These are phyloP conservation scores for Xanthoconium separans DNA, from an alignment of 1,284 basidiomycete species.

Conservation along the genomic window DNA sequence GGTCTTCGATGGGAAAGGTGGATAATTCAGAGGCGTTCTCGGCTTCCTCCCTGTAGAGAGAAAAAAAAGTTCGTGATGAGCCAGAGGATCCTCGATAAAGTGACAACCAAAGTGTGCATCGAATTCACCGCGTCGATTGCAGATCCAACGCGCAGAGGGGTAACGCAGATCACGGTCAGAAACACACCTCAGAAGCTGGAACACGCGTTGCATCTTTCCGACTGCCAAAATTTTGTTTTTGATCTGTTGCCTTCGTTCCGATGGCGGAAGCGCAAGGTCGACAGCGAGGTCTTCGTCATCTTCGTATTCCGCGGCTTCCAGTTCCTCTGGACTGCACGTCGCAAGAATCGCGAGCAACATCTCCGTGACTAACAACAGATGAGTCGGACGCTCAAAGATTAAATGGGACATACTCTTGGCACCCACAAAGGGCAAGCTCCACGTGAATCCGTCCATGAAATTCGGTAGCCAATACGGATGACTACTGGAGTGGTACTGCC, in stretches of 20 bases:
- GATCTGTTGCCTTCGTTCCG: conserved; percentile 72
- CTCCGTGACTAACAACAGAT: conserved; percentile 70
- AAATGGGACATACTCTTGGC: conserved; percentile 76
- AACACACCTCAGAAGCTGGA: conserved; percentile 80
- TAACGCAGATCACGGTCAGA: neutral
- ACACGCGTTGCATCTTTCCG: conserved; percentile 91
- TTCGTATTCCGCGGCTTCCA: conserved; percentile 65
- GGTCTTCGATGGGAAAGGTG: conserved; percentile 46
- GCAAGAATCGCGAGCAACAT: conserved; percentile 96
- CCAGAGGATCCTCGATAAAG: neutral
- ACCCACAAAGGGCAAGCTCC: conserved; percentile 98
- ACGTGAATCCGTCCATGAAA: conserved; percentile 99
- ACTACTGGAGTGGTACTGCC: conserved; percentile 92
- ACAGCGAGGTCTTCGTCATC: conserved; percentile 36
- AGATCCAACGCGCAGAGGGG: too few species aligned
- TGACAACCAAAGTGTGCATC: neutral
- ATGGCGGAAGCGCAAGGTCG: conserved; percentile 39
- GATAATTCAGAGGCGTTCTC: conserved; percentile 92
- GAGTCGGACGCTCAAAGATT: neutral
- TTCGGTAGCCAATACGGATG: conserved; percentile 96
- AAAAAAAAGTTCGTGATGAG: neutral
- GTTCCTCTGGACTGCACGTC: conserved; percentile 93
- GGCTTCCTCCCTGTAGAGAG: conserved; percentile 75
- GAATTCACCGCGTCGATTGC: neutral
- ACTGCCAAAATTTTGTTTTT: conserved; percentile 95